Evolutionary conservation across 257 asterid genomes (phyloP).

Genomic region (Verbena officinalis): DNA sequence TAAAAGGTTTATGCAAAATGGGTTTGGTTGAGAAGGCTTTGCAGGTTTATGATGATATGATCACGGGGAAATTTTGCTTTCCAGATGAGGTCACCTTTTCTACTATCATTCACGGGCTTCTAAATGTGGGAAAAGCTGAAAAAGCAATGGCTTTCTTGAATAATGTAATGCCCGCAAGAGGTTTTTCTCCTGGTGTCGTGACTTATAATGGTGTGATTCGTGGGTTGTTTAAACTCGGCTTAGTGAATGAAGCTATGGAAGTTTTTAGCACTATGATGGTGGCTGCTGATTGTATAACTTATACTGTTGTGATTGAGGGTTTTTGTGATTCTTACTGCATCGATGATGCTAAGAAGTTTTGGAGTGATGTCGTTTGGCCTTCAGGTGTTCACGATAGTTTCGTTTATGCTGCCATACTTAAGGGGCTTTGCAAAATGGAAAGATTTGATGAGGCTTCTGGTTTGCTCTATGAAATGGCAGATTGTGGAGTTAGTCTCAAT

Average conservation of each 20-base stretch:
- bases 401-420: constrained; percentile 71
- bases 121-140: constrained; percentile 53
- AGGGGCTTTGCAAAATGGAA: constrained; percentile 65
- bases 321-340: constrained; percentile 42
- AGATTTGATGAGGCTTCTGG: constrained; percentile 67
- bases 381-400: constrained; percentile 68
- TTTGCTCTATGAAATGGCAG: constrained; percentile 74
- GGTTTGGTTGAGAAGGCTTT: constrained; percentile 75
- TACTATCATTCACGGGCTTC: constrained; percentile 63
- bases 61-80: constrained; percentile 64
- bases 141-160: constrained; percentile 58
- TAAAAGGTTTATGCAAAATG: constrained; percentile 77
- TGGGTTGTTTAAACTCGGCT: constrained; percentile 65
- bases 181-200: constrained; percentile 60
- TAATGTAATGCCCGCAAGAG: constrained; percentile 61
- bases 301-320: constrained; percentile 65
- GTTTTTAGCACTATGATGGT: constrained; percentile 53
- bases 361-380: constrained; percentile 74
- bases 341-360: constrained; percentile 74
- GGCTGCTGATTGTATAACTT: constrained; percentile 62
- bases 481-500: constrained; percentile 62
- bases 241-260: constrained; percentile 67
- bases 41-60: constrained; percentile 71
- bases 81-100: constrained; percentile 81
- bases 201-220: constrained; percentile 68